Base-by-base conservation (phyloP, 495 filamentous ascomycete genomes). In the Halenospora varia region DNA sequence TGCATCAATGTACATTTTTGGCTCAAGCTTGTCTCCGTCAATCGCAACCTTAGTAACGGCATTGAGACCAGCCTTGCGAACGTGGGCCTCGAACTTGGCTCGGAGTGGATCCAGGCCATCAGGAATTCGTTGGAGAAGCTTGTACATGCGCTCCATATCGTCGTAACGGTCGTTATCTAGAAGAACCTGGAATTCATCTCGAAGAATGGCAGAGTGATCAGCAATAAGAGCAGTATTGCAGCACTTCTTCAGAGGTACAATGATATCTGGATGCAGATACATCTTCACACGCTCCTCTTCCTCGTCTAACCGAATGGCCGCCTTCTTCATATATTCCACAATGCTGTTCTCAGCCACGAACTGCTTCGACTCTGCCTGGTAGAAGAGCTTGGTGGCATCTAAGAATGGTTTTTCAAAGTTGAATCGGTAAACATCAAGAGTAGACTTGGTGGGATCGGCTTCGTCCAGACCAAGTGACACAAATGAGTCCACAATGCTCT, bases 321-420 rank as follows among this genome's bases (percentile, higher is more conserved):
- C 95, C 77, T 99, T 99, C 79, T 97, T 97, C 95, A 97, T 97
- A 73, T 97, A 99, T 67, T 99, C 94, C 25, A 99, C 92, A 6
- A 97, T 92, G 62, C 89, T 96, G 66, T 99, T 99, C 68, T 97
- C 93, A 8, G 91, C 87, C 10, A 97, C 85, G 67, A 97, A 99
- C 63, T 89, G 87, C 58, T 90, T 88, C 53, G 92, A 97, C 68
- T 99, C 94, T 41, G 87, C 86, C 60, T 92, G 80, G 68, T 97
- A 99, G 72, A 96, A 97, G 4, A 73, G 68, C 60, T 77, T 82
- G 10, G 94, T 99, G 4, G 91, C 91, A 2, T 81, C 78, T 51
- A 99, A 82, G 81, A 93, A 99, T 0, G 94, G 95, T 61, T 76
- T 80, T 76, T 99, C 92, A 71, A 99, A 99, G 72, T 89, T 87